Base-by-base conservation (phyloP, 2,329 filamentous ascomycete species). In the Verticillium nubilum region DNA sequence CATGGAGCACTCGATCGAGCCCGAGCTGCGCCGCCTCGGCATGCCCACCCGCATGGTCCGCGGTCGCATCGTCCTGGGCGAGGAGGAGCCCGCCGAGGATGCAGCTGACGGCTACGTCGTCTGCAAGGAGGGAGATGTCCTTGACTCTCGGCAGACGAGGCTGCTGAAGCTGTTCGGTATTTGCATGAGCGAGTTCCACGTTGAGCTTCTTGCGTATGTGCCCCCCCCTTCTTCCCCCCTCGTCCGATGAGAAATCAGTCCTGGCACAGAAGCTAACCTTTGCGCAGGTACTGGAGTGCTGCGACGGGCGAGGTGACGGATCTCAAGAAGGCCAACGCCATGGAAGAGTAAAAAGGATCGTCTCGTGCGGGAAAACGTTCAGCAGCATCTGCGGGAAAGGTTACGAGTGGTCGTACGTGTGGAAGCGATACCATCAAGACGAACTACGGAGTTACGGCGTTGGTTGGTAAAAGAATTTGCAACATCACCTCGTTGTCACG, bases 131-230 rank as follows among this genome's bases (percentile, higher is more conserved):
- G 95, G 94, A 12, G 86, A 97, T 71, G 82, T 86, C 52, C 77
- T 99, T 66, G 93, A 97, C 75, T 93, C 90, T 66, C 85, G 94
- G 68, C 95, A 99, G 82, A 97, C 95, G 60, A 89, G 92, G 64
- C 78, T 99, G 70, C 76, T 99, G 75, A 98, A 98, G 85, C 82
- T 97, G 69, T 98, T 99, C 76, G 89, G 92, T 58, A 86, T 97
- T 60, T 91, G 90, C 63, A 86, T 95, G 76, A 91, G 92, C 60
- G 92, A 98, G 78, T 99, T 99, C 79, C 88, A 83, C 73, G 87
- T 99, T 60, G 83, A 86, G 69, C 78, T 96, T 65, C 78, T 90
- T 73, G 93, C 92, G 70, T 89, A 82, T 74, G 82, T 80, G 52
- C 47, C 63, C 23, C 15, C 28, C n/a, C n/a, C 26, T 13, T 35